These are phyloP conservation scores for Neophaeococcomyces mojaviensis DNA, from an alignment of 2,329 filamentous ascomycete species.

Conservation along the genomic window DNA sequence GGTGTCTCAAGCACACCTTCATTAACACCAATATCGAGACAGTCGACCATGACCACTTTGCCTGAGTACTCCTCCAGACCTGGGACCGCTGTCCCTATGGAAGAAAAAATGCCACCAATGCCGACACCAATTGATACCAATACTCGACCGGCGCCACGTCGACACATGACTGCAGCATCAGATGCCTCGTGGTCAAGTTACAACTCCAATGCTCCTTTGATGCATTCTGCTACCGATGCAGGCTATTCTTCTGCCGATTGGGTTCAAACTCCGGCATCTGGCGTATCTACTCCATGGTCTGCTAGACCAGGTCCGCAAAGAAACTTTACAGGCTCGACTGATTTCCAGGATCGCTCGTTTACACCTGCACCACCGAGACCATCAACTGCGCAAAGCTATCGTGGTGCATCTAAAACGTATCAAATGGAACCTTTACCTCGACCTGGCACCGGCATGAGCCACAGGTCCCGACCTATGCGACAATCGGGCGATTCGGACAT, in stretches of 20 bases:
- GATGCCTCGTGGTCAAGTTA: constrained; percentile 49
- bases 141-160: constrained; percentile 11
- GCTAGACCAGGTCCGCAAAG: constrained; percentile 14
- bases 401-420: constrained; percentile 23
- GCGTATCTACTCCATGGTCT: constrained; percentile 23
- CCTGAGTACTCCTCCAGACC: constrained; percentile 57
- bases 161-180: constrained; percentile 50
- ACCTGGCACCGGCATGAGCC: constrained; percentile 21
- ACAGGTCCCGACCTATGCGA: constrained; percentile 13
- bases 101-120: constrained; percentile 24
- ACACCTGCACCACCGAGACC: constrained; percentile 22
- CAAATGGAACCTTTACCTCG: constrained; percentile 24
- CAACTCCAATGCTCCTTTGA: constrained; percentile 56
- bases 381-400: constrained; percentile 23
- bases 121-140: constrained; percentile 11
- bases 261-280: constrained; percentile 17
- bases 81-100: constrained; percentile 39
- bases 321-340: constrained; percentile 22
- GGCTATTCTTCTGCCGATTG: constrained; percentile 36
- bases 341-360: constrained; percentile 24
- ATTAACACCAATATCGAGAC: constrained; percentile 54
- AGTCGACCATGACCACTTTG: constrained; percentile 55
- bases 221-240: constrained; percentile 55
- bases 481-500: constrained; percentile 14
- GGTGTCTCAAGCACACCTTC: constrained; percentile 44